Evolutionary conservation across 495 filamentous ascomycete species (phyloP), one percentile per base, ranked within the genome.

Genomic region (Podospora pseudocomata): DNA sequence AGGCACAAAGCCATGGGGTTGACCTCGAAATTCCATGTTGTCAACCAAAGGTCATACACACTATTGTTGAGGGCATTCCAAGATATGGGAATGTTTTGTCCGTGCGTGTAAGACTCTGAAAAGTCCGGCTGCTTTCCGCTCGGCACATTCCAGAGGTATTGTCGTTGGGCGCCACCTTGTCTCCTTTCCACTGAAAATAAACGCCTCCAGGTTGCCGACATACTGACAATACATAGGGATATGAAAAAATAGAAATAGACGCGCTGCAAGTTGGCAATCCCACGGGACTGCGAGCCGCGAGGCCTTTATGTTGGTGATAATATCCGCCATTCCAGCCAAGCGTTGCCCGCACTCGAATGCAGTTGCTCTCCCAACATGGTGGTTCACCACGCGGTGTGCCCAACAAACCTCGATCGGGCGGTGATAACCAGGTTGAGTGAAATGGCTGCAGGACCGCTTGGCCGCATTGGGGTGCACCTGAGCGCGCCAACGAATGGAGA

Each of bases 21-120:
- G 15, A 62, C 11, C 28, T 66, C 66, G 19, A 32, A 28, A 9
- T 65, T 27, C 69, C 70, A 72, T 27, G 64, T 72, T 9, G 70
- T 72, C 11, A 72, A 55, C 70, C 70, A 72, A 4, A 72, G 67
- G 57, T 72, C 70, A 61, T 72, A 72, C 11, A 72, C 64, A 60
- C 65, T 69, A 56, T 72, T 72, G 60, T 72, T 72, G 67, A 72
- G 67, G 4, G 65, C 67, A 28, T 72, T 72, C 70, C 70, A 72
- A 7, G 70, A 72, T n/a, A 72, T 54, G 60, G 68, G n/a, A n/a
- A 72, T 67, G 60, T 69, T 62, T 34, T 72, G 67, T 28, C 70
- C 70, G 57, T 67, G 57, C 3, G 49, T 44, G 28, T 61, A 72
- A 0, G 64, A 63, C 26, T 72, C 60, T 27, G 67, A 64, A n/a